A percentile compares a stretch with the other conserved stretches of the same genome.
These are phyloP conservation scores for Ophiostoma angusticollis DNA, from an alignment of 2,329 filamentous ascomycete genomes.

Conservation along the genomic window DNA sequence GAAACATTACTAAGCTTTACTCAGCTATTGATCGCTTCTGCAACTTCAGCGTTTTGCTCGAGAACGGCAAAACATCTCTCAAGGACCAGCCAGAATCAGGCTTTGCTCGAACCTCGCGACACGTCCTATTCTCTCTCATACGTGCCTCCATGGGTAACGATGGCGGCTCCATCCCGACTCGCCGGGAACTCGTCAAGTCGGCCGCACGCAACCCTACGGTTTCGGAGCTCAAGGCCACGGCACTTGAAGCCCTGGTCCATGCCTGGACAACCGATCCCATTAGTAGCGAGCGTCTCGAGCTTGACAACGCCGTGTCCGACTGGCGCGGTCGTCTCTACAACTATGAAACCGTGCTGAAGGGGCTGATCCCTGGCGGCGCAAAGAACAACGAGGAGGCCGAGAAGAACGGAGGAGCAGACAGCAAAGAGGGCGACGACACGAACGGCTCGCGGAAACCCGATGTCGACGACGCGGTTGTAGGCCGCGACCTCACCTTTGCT, in stretches of 20 bases:
- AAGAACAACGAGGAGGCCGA: background rate
- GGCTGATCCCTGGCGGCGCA: slow-evolving; percentile 42
- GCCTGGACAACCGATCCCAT: slow-evolving; percentile 80
- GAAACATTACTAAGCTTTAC: too few species aligned
- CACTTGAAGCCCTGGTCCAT: slow-evolving; percentile 73
- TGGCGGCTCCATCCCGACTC: slow-evolving; percentile 89
- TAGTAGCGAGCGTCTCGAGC: slow-evolving; percentile 60
- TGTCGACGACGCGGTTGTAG: slow-evolving; percentile 31
- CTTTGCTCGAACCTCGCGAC: too few species aligned
- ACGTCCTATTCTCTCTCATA: too few species aligned
- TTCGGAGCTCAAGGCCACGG: slow-evolving; percentile 78
- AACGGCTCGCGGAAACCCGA: background rate
- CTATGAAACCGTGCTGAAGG: slow-evolving; percentile 74
- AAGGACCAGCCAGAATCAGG: too few species aligned
- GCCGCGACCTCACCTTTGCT: slow-evolving; percentile 27
- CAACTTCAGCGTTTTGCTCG: too few species aligned
- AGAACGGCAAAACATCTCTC: too few species aligned
- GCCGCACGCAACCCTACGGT: slow-evolving; percentile 72
- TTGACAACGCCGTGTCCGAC: slow-evolving; percentile 70
- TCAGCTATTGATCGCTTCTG: too few species aligned
- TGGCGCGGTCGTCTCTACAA: slow-evolving; percentile 79
- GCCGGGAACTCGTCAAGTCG: slow-evolving; percentile 90
- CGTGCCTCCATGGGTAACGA: slow-evolving; percentile 98
- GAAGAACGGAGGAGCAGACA: slow-evolving; percentile 18
- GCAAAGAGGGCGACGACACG: background rate